These are phyloP conservation scores for Xylaria sp. DNA, from an alignment of 2,329 filamentous ascomycete genomes.

Conservation along the genomic window DNA sequence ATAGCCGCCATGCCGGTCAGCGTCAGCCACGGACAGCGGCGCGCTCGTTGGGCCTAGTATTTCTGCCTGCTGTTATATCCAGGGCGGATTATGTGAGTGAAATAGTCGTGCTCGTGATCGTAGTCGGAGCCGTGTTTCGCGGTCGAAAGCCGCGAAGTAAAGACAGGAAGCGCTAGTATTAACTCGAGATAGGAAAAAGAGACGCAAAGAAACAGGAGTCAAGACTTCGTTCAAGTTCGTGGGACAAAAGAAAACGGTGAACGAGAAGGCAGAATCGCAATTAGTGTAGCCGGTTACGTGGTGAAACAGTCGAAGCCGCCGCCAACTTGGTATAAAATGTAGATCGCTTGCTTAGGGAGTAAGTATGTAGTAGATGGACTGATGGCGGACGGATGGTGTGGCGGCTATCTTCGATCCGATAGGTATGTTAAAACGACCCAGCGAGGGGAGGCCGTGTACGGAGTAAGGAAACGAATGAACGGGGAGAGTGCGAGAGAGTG, in stretches of 20 bases:
- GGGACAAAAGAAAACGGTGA: slow-evolving; percentile 13
- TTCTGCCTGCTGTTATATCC: slow-evolving; percentile 12
- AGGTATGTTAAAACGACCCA: not conserved
- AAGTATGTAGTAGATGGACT: no score
- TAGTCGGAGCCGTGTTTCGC: not conserved
- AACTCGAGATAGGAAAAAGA: not conserved
- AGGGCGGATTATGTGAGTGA: slow-evolving; percentile 7
- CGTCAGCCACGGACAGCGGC: slow-evolving; percentile 22
- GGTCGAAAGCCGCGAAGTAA: not conserved
- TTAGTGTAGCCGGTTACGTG: slow-evolving; percentile 1
- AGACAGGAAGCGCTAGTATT: not conserved
- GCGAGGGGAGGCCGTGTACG: not conserved
- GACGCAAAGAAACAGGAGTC: not conserved
- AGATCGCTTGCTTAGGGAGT: not conserved
- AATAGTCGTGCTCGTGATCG: not conserved
- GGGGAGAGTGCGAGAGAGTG: not conserved
- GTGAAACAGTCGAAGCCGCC: slow-evolving; percentile 2
- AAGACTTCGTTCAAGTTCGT: not conserved
- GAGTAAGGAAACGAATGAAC: not conserved
- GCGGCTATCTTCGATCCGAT: not conserved
- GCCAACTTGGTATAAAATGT: not conserved
- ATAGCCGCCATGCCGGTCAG: slow-evolving; percentile 46
- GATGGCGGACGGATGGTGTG: not conserved
- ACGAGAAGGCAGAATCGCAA: slow-evolving; percentile 10
- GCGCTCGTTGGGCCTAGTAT: slow-evolving; percentile 15